Percentiles rank a stretch among this genome's conserved stretches.
Evolutionary conservation across 169 alveolate species (phyloP).

Genomic region (Plasmodium yoelii): DNA sequence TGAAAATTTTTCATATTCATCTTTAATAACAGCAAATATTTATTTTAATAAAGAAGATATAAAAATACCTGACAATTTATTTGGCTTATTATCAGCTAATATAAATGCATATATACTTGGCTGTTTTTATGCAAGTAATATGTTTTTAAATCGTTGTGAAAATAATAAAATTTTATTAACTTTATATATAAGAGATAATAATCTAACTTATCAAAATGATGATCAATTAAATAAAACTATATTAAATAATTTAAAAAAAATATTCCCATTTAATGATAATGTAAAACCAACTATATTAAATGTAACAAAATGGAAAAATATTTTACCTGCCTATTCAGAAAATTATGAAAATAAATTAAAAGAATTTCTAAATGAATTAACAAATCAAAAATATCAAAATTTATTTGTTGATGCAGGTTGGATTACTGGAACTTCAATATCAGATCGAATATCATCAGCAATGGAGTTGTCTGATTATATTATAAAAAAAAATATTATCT

Average conservation of each 20-base stretch:
- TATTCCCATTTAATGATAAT: conserved; percentile 17
- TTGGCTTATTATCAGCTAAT: conserved; percentile 52
- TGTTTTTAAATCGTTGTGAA: conserved; percentile 51
- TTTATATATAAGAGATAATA: conserved; percentile 36
- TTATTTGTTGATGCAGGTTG: conserved; percentile 53
- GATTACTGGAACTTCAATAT: conserved; percentile 70
- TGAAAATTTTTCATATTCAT: conserved; percentile 13
- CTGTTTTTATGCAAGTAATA: conserved; percentile 38
- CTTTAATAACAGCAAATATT: conserved; percentile 21
- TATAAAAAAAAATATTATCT: not conserved
- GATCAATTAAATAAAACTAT: conserved; percentile 9
- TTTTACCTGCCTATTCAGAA: conserved; percentile 46
- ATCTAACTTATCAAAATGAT: conserved; percentile 21
- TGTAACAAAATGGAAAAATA: conserved; percentile 44
- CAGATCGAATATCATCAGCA: conserved; percentile 59
- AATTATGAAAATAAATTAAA: conserved; percentile 37
- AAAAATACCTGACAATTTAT: conserved; percentile 27
- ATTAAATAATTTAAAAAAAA: conserved; percentile 11
- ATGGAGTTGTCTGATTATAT: conserved; percentile 39
- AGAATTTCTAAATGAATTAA: conserved; percentile 15
- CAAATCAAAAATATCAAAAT: conserved; percentile 22
- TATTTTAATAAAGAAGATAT: conserved; percentile 41
- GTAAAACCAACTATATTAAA: conserved; percentile 46
- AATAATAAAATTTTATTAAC: conserved; percentile 29
- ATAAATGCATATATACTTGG: conserved; percentile 34